Evolutionary conservation across 2,329 filamentous ascomycete genomes (phyloP).

Genomic region (Trichophyton benhamiae): DNA sequence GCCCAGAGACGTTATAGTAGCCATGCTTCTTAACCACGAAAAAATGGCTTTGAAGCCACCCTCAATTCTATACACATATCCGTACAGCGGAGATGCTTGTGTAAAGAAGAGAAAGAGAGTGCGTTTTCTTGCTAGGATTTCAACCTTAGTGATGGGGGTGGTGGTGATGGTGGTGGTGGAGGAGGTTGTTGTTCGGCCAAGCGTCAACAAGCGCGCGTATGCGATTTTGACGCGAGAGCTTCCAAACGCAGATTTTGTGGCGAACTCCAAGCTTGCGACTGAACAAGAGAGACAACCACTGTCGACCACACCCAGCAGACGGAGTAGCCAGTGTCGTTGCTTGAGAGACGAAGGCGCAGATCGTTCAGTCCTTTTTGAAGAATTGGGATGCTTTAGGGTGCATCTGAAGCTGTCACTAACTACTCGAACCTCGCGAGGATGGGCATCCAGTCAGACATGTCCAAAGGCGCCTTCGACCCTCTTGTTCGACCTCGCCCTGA

Average conservation of each 20-base stretch:
- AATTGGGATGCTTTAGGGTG: not conserved
- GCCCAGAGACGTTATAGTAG: constrained; percentile 78
- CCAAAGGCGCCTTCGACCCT: constrained; percentile 18
- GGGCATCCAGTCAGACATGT: not conserved
- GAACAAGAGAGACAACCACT: not conserved
- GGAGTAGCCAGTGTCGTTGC: no score
- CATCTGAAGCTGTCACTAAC: not conserved
- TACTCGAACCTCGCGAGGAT: not conserved
- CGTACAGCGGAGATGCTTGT: not conserved
- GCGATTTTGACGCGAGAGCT: not conserved
- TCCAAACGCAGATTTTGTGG: not conserved
- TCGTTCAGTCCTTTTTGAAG: not conserved
- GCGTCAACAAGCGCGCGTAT: constrained; percentile 1
- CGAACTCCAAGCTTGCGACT: not conserved
- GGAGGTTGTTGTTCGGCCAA: not conserved
- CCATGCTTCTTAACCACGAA: constrained; percentile 49
- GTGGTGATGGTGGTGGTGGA: not conserved
- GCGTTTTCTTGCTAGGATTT: not conserved
- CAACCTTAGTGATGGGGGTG: no score
- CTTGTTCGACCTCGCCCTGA: constrained; percentile 28
- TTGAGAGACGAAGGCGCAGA: not conserved
- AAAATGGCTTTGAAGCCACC: not conserved
- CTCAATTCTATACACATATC: not conserved
- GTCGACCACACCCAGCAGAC: not conserved
- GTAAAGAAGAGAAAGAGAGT: not conserved